Base-by-base conservation (phyloP, 495 filamentous ascomycete genomes). In the Penicillium cataractarum region DNA sequence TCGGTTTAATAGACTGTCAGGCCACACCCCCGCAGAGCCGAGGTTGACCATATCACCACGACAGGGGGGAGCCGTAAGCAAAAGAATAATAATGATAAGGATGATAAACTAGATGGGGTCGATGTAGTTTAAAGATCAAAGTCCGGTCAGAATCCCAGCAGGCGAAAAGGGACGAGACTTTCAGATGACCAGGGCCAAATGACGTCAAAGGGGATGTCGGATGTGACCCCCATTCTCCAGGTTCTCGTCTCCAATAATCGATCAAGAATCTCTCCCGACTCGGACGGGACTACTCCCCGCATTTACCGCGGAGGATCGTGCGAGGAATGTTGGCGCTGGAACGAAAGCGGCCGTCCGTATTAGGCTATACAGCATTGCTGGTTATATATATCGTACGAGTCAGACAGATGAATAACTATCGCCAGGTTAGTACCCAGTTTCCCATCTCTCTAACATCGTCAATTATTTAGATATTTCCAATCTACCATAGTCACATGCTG, bases 121-220 rank as follows among this genome's bases (percentile, higher is more conserved):
- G 27, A 27, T 53, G 19, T 22, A 33, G 22, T 50, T 6, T 50
- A 46, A 46, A 46, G 40, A 19, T 29, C 9, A 7, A 29, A n/a
- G 12, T 52, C n/a, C 48, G 7, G 15, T n/a, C 50, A 51, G 24
- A 15, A 9, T 51, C 3, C 40, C 40, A 44, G 40, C 24, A 26
- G 48, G 4, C 24, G 24, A 29, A 29, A 31, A 13, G 10, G 24
- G 6, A 17, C 6, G 24, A 31, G 48, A 40, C 21, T 26, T 52
- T 60, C 50, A 54, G 51, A 50, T 63, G 60, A 55, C 24, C 35
- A 10, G 27, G 24, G 3, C 29, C 1, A 8, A 46, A 66, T 66
- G 64, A 66, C 64, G 64, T 66, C 64, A 66, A 66, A 57, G 35
- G 19, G 55, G 55, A 35, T 17, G 21, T 37, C 27, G 49, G 54